Evolutionary conservation across 129 eudicot species (phyloP).

Genomic region (Scalesia atractyloides): DNA sequence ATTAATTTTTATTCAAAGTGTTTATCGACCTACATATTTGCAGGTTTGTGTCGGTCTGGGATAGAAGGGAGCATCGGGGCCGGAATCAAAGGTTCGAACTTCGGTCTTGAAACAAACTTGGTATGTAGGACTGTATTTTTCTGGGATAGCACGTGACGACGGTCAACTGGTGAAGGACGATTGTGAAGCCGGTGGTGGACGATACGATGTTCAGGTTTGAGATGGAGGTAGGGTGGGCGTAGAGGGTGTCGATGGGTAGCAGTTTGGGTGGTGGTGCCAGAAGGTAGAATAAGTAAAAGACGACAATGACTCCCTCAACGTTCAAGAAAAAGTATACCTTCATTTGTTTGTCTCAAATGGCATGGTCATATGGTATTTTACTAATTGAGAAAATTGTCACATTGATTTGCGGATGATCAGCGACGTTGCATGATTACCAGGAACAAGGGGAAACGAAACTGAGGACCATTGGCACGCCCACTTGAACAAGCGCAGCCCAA

Average conservation of each 20-base stretch:
- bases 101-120: conserved; percentile 49
- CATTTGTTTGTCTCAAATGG: background rate
- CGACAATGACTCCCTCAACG: conserved; percentile 27
- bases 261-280: conserved; percentile 71
- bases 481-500: no score
- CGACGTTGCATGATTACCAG: no score
- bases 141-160: conserved; percentile 72
- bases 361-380: no score
- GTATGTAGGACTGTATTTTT: conserved; percentile 52
- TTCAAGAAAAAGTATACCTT: conserved; percentile 36
- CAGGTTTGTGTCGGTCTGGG: conserved; percentile 69
- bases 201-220: conserved; percentile 64
- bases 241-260: conserved; percentile 62
- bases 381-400: no score
- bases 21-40: background rate
- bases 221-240: conserved; percentile 62
- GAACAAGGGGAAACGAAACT: no score
- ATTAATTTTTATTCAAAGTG: no score
- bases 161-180: conserved; percentile 58
- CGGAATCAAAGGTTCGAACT: conserved; percentile 58
- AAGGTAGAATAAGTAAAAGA: conserved; percentile 32
- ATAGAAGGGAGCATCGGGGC: conserved; percentile 81
- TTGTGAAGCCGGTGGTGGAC: conserved; percentile 90
- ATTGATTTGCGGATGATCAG: no score
- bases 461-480: no score